phyloP scores from a whole-genome alignment of 306 rosid genomes.

The Dalbergia cultrata region DNA sequence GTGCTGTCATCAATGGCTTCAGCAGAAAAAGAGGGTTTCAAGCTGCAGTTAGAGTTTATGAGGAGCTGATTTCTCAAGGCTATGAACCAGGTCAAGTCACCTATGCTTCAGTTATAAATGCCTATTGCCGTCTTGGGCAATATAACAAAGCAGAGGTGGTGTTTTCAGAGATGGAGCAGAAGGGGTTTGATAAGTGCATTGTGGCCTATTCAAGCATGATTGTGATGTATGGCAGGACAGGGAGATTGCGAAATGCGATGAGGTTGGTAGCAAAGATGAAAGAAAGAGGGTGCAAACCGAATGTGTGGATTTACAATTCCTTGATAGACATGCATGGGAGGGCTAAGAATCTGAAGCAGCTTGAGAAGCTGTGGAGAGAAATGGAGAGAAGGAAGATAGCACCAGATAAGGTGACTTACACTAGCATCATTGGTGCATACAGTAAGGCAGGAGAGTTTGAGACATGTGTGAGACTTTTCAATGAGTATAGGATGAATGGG shows the following conservation, averaged over 20 bases:
- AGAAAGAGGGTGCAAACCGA: conserved; percentile 77
- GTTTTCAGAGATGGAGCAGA: conserved; percentile 68
- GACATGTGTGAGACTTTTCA: conserved; percentile 53
- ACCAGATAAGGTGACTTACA: conserved; percentile 79
- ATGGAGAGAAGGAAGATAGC: conserved; percentile 74
- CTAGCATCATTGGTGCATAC: conserved; percentile 70
- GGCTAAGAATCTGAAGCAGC: conserved; percentile 66
- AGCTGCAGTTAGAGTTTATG: conserved; percentile 55
- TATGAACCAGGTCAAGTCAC: conserved; percentile 82
- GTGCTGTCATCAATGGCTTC: conserved; percentile 73
- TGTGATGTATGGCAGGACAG: conserved; percentile 77
- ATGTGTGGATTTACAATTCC: conserved; percentile 82
- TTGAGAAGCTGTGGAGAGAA: conserved; percentile 78
- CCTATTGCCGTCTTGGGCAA: conserved; percentile 65
- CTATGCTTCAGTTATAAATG: conserved; percentile 70
- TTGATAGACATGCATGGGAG: conserved; percentile 84
- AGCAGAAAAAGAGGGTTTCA: conserved; percentile 60
- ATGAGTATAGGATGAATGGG: conserved; percentile 68
- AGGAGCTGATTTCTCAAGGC: conserved; percentile 56
- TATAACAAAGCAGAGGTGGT: conserved; percentile 61
- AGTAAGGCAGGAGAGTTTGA: conserved; percentile 64
- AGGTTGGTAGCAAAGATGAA: conserved; percentile 78
- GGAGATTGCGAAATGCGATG: conserved; percentile 64
- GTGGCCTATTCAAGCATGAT: conserved; percentile 83
- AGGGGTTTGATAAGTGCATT: conserved; percentile 73